phyloP scores from a whole-genome alignment of 176 grass and related monocot species.

The Urochloa ruziziensis region DNA sequence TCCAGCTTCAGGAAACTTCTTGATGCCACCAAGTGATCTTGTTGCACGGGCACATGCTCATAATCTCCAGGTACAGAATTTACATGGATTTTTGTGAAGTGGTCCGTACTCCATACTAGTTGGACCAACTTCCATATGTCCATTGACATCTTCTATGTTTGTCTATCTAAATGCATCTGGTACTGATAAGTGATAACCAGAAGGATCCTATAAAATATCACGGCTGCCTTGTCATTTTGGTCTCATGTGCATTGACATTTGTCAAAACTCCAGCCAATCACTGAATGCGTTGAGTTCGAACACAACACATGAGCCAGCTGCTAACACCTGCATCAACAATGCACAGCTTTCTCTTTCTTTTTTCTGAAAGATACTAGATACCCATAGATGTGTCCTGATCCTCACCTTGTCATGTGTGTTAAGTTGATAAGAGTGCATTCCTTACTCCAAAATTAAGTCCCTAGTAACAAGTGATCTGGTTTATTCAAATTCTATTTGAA shows the following conservation, averaged over 20 bases:
- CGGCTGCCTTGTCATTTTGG: not conserved
- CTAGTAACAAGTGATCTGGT: not conserved
- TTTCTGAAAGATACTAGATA: not conserved
- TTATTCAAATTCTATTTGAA: not conserved
- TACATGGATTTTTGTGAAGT: constrained; percentile 11
- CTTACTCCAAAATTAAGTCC: not conserved
- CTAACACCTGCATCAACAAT: not conserved
- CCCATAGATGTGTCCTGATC: not conserved
- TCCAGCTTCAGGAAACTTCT: constrained; percentile 60
- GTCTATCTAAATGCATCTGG: not conserved
- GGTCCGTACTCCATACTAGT: not conserved
- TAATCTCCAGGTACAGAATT: constrained; percentile 77
- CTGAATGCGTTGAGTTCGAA: constrained; percentile 12
- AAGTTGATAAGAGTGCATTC: not conserved
- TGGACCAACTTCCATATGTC: not conserved
- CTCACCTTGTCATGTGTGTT: not conserved
- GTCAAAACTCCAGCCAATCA: not conserved
- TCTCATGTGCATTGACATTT: constrained; percentile 2
- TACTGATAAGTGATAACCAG: not conserved
- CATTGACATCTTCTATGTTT: not conserved
- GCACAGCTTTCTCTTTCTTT: not conserved
- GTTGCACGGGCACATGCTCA: constrained; percentile 87
- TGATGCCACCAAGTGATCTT: constrained; percentile 77
- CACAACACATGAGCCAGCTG: not conserved
- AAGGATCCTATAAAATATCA: constrained; percentile 3